Conservation (phyloP, 2,329 filamentous ascomycete species). For the Pseudogymnoascus sp. region DNA sequence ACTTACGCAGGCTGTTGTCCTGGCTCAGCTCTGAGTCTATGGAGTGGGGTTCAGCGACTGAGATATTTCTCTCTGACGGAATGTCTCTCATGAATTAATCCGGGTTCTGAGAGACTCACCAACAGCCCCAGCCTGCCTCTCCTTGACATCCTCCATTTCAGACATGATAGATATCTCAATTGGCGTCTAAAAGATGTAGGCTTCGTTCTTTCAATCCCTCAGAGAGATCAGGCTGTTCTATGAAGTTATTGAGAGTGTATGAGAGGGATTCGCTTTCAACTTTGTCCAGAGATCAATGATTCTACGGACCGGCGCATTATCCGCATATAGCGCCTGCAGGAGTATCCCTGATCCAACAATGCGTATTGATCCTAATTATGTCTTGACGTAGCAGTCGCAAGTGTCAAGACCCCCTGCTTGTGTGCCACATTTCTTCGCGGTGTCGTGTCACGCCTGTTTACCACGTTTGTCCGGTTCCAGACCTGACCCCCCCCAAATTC, state of each 20-base stretch:
- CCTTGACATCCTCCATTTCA: background rate
- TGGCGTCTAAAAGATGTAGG: background rate
- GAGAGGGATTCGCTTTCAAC: background rate
- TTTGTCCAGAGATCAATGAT: background rate
- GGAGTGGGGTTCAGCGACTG: background rate
- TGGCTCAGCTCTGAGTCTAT: conserved; percentile 7
- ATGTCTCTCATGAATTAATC: background rate
- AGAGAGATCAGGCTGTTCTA: background rate
- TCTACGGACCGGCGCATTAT: background rate
- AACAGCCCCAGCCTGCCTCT: background rate
- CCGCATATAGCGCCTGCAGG: background rate
- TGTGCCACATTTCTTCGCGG: background rate
- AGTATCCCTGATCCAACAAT: background rate
- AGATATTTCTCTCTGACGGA: background rate
- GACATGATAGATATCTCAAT: background rate
- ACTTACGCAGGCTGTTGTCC: background rate
- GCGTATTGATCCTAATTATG: conserved; percentile 1
- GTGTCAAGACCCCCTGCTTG: background rate
- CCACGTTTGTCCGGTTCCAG: conserved; percentile 6
- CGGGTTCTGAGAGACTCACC: background rate
- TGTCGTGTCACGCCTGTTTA: background rate
- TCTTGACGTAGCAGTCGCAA: background rate
- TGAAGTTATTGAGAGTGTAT: background rate
- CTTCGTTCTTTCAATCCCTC: background rate
- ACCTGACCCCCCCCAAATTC: background rate